Conservation (phyloP, 805 yeast genomes). For the Yueomyces sinensis region DNA sequence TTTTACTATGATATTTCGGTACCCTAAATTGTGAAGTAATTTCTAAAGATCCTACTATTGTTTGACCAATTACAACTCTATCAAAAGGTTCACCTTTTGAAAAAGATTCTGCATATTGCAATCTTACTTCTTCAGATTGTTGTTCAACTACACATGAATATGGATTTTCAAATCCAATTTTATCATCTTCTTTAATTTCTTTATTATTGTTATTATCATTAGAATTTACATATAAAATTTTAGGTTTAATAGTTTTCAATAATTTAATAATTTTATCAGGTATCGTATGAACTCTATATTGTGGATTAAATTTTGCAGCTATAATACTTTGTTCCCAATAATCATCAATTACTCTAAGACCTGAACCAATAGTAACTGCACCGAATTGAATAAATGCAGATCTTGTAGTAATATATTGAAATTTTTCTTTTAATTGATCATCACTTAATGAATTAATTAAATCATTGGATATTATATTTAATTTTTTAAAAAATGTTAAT, state of each 20-base stretch:
- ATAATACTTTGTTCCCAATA: constrained; percentile 38
- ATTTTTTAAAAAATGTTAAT: constrained; percentile 24
- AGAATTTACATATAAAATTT: not conserved
- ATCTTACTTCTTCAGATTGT: constrained; percentile 13
- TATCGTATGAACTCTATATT: constrained; percentile 30
- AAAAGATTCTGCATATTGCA: constrained; percentile 12
- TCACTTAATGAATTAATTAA: too few relatives aligned
- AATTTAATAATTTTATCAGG: constrained; percentile 7
- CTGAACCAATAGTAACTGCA: constrained; percentile 33
- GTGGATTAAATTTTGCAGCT: constrained; percentile 31
- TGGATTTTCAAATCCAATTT: constrained; percentile 8
- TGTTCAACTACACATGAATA: constrained; percentile 17
- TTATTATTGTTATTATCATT: too few relatives aligned
- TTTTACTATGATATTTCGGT: constrained; percentile 23
- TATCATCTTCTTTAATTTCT: not conserved
- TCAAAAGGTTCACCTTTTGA: constrained; percentile 15
- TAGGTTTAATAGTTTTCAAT: constrained; percentile 7
- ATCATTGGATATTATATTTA: constrained; percentile 14
- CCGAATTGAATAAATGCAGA: constrained; percentile 38
- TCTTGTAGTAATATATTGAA: constrained; percentile 27
- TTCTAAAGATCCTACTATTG: constrained; percentile 20
- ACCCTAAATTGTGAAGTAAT: constrained; percentile 19
- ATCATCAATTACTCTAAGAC: constrained; percentile 38
- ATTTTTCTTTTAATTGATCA: too few relatives aligned
- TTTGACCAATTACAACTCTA: constrained; percentile 20